Evolutionary conservation across 805 yeast species (phyloP), one percentile per base, ranked within the genome.

Genomic region (Zygosaccharomyces kombuchaensis): DNA sequence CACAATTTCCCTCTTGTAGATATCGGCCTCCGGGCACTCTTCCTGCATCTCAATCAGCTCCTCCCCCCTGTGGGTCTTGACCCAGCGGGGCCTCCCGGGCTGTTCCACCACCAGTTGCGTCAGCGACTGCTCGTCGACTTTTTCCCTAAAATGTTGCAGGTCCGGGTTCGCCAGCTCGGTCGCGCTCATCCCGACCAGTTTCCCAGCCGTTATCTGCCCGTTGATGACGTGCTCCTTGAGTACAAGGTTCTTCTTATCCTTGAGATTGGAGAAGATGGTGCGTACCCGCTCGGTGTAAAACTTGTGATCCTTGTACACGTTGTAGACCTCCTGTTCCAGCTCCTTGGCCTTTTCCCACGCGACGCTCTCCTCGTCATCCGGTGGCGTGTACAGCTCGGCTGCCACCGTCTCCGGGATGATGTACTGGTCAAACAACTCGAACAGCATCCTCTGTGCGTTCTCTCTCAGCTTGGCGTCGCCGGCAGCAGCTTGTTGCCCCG

Each of bases 21-120:
- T 57, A 45, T 67, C 70, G 32, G 55, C 53, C 32, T 53, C 57
- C 2, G 54, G 56, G 19, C 46, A 39, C 30, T 60, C 63, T 39
- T 72, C 77, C 19, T 73, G 77, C 34, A 65, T 69, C 45, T 84
- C 95, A 5, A 87, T 74, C n/a, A 85, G 63, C 58, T 85, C 90
- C 50, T 89, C 96, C 21, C 96, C 96, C 62, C 84, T 86, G 62
- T 88, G 96, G 2, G 96, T 87, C 56, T 88, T 74, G 54, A 87
- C 74, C 53, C 87, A 78, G 36, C 81, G 74, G 13, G 88, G 88
- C 26, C 73, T 78, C 32, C 71, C 75, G 30, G 76, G 78, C 19
- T 66, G 74, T 35, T 81, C 81, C 40, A 89, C 67, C 10, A 89
- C 84, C 13, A 85, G 75, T 45, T 84, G 81, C 23, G 80, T 72